Evolutionary conservation across 2,329 filamentous ascomycete species (phyloP).

Genomic region (Cytospora piceicola): DNA sequence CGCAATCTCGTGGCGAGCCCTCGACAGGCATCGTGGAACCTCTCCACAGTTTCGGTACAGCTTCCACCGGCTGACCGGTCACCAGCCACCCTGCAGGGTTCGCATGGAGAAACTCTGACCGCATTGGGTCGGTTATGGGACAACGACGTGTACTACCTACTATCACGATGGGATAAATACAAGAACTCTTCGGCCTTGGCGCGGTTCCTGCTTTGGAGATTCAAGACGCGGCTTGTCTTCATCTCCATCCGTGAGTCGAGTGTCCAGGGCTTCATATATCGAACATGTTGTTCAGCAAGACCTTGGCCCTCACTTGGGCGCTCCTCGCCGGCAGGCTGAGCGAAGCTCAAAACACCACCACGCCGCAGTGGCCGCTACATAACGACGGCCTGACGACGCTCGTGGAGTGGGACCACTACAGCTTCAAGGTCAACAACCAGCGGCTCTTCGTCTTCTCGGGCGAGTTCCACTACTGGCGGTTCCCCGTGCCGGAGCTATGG

Average conservation of each 20-base stretch:
- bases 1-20: not conserved
- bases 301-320: constrained; percentile 22
- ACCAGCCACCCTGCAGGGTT: constrained; percentile 16
- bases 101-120: constrained; percentile 20
- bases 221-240: not conserved
- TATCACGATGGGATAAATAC: constrained; percentile 10
- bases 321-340: constrained; percentile 19
- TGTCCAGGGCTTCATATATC: not conserved
- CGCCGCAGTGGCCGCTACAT: constrained; percentile 32
- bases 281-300: constrained; percentile 17
- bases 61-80: constrained; percentile 18
- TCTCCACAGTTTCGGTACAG: constrained; percentile 23
- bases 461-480: constrained; percentile 49
- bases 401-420: constrained; percentile 45
- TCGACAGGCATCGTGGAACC: constrained; percentile 7
- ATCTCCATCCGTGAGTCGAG: constrained; percentile 3
- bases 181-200: not conserved
- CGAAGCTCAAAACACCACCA: constrained; percentile 17
- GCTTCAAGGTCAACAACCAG: constrained; percentile 46
- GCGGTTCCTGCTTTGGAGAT: too few relatives aligned
- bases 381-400: constrained; percentile 31
- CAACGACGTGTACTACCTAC: constrained; percentile 1
- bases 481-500: constrained; percentile 48
- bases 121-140: constrained; percentile 8
- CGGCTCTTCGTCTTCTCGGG: constrained; percentile 49